phyloP scores from a whole-genome alignment of 1,139 yeast species.

The Taphrina deformans region DNA sequence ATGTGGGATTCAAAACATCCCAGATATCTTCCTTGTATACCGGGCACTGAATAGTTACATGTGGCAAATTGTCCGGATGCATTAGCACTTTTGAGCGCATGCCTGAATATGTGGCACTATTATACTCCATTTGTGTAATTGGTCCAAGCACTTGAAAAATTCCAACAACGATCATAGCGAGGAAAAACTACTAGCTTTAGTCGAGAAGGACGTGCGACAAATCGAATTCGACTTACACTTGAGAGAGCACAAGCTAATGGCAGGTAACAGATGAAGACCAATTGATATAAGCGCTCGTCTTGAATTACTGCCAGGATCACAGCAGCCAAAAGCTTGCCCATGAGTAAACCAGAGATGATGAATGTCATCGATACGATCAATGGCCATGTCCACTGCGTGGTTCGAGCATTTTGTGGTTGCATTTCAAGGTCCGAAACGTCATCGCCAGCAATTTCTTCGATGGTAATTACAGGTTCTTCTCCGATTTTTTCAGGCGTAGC shows the following conservation, averaged over 20 bases:
- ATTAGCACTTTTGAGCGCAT: conserved; percentile 12
- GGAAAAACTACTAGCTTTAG: conserved; percentile 30
- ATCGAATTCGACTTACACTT: conserved; percentile 35
- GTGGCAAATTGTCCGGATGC: conserved; percentile 30
- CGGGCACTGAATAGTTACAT: conserved; percentile 38
- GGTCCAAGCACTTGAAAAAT: conserved; percentile 36
- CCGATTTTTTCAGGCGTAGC: background rate
- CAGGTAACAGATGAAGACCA: conserved; percentile 33
- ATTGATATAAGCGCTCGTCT: conserved; percentile 32
- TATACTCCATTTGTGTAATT: conserved; percentile 35
- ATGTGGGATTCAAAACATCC: conserved; percentile 36
- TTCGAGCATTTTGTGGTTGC: background rate
- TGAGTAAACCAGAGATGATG: conserved; percentile 10
- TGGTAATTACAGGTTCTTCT: background rate
- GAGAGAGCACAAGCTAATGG: conserved; percentile 35
- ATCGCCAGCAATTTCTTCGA: background rate
- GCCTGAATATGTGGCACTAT: conserved; percentile 36
- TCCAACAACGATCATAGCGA: conserved; percentile 35
- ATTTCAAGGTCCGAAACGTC: background rate
- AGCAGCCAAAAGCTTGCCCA: conserved; percentile 12
- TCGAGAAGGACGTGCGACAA: conserved; percentile 28
- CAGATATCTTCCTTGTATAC: conserved; percentile 37
- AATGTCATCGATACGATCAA: background rate
- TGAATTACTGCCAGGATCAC: conserved; percentile 1
- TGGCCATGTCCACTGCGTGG: conserved; percentile 19